Conservation (phyloP, 2,329 filamentous ascomycete genomes). For the Sarocladiaceae sp. region DNA sequence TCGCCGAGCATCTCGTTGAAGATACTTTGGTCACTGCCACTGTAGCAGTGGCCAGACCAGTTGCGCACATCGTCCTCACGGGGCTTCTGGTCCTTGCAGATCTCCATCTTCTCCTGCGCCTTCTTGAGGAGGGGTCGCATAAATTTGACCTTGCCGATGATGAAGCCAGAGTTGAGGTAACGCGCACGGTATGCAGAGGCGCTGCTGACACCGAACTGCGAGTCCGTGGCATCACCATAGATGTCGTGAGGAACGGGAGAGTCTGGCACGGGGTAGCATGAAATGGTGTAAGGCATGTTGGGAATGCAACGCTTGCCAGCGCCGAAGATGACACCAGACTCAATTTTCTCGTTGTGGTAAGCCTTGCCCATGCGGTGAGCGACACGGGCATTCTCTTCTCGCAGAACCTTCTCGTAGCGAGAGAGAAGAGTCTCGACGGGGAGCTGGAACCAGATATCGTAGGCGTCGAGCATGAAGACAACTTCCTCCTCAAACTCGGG, state of each 20-base stretch:
- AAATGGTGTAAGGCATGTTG: constrained; percentile 16
- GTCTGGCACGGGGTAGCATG: constrained; percentile 22
- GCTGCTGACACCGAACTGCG: constrained; percentile 13
- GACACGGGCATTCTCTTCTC: constrained; percentile 17
- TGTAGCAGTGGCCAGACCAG: constrained; percentile 15
- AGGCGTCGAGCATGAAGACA: constrained; percentile 23
- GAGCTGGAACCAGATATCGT: constrained; percentile 28
- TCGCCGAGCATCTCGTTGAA: constrained; percentile 23
- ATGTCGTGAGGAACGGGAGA: constrained; percentile 19
- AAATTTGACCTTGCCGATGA: constrained; percentile 19
- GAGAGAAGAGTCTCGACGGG: constrained; percentile 19
- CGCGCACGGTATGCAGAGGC: constrained; percentile 18
- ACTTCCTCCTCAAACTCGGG: constrained; percentile 21
- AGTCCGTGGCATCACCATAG: constrained; percentile 19
- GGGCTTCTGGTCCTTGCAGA: constrained; percentile 13
- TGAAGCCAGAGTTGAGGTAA: constrained; percentile 20
- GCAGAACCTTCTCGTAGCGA: constrained; percentile 19
- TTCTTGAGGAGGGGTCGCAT: constrained; percentile 18
- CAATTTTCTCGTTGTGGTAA: constrained; percentile 15
- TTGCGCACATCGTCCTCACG: constrained; percentile 13
- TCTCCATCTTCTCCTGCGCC: constrained; percentile 17
- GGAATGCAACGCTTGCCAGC: constrained; percentile 22
- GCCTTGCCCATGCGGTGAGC: constrained; percentile 19
- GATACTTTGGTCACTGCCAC: constrained; percentile 22
- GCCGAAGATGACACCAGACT: constrained; percentile 19